These are phyloP conservation scores for Penicillium argentinense DNA, from an alignment of 495 filamentous ascomycete species.

Conservation along the genomic window DNA sequence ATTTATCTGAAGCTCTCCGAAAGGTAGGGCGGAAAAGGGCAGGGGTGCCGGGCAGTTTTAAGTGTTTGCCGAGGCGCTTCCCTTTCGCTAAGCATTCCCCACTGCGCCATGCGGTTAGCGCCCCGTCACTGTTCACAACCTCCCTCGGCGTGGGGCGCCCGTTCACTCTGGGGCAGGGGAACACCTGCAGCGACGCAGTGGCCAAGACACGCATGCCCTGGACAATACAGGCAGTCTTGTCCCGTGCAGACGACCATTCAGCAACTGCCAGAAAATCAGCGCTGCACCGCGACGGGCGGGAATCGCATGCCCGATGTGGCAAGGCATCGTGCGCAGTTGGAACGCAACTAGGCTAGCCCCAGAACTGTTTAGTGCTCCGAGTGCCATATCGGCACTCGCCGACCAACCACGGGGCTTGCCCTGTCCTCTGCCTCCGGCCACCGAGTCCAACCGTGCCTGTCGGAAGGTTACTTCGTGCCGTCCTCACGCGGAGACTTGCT, in stretches of 20 bases:
- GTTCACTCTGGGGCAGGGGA: background rate
- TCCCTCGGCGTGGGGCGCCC: no score
- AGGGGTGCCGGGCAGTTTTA: background rate
- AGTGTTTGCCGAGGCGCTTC: slow-evolving; percentile 4
- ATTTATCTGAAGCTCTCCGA: no score
- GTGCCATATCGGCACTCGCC: slow-evolving; percentile 6
- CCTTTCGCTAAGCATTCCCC: slow-evolving; percentile 15
- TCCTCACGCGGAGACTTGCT: no score
- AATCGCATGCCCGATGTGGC: slow-evolving; percentile 10
- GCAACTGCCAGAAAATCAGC: background rate
- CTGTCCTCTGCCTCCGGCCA: slow-evolving; percentile 4
- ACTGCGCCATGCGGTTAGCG: slow-evolving; percentile 5
- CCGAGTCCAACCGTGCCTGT: slow-evolving; percentile 2
- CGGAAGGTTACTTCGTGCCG: slow-evolving; percentile 7
- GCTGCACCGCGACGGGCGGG: slow-evolving; percentile 1
- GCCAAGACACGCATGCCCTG: background rate
- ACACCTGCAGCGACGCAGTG: background rate
- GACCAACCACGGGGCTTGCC: slow-evolving; percentile 2
- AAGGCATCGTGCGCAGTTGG: slow-evolving; percentile 1
- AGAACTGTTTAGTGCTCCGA: background rate
- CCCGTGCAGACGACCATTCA: slow-evolving; percentile 1
- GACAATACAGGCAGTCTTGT: slow-evolving; percentile 7
- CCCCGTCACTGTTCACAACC: slow-evolving; percentile 1
- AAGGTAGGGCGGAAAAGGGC: background rate
- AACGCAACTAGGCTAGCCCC: slow-evolving; percentile 4